Percentiles rank a stretch among this genome's conserved stretches.
Conservation (phyloP, 768 basidiomycete genomes). For the Harrya chromipes region DNA sequence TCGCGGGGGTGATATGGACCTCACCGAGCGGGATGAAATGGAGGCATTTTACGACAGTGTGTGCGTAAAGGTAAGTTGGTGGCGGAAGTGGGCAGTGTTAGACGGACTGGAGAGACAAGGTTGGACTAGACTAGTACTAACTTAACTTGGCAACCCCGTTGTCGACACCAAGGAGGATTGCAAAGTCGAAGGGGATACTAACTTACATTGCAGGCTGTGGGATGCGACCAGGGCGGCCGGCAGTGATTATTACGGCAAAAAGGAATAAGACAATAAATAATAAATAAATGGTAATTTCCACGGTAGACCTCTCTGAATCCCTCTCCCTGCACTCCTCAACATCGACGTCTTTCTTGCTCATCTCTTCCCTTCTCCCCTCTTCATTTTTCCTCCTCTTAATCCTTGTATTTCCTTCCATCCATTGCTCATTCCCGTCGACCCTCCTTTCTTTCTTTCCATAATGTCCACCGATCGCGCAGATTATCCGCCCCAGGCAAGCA, state of each 20-base stretch:
- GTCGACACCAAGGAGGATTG: background rate
- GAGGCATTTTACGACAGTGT: too few species aligned
- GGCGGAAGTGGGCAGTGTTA: too few species aligned
- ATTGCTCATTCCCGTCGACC: conserved; percentile 4
- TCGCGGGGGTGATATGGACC: conserved; percentile 1
- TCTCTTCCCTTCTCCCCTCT: conserved; percentile 33
- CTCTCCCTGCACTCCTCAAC: conserved; percentile 15
- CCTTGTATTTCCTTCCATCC: conserved; percentile 23
- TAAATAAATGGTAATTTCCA: conserved; percentile 31
- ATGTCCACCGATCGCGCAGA: conserved; percentile 42
- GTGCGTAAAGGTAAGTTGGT: too few species aligned
- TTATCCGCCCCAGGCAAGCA: conserved; percentile 50
- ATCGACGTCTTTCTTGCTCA: conserved; percentile 27
- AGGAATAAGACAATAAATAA: conserved; percentile 10
- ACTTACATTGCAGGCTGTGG: conserved; percentile 6
- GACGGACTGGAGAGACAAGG: too few species aligned
- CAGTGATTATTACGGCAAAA: conserved; percentile 14
- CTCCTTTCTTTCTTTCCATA: conserved; percentile 22
- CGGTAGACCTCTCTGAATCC: conserved; percentile 22
- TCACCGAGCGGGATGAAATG: too few species aligned
- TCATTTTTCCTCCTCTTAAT: conserved; percentile 26
- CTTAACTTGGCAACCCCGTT: too few species aligned
- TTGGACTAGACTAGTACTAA: too few species aligned
- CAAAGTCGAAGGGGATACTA: background rate
- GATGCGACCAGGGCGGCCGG: conserved; percentile 12